These are phyloP conservation scores for Trichoderma koningiopsis DNA, from an alignment of 2,329 filamentous ascomycete genomes.

Conservation along the genomic window DNA sequence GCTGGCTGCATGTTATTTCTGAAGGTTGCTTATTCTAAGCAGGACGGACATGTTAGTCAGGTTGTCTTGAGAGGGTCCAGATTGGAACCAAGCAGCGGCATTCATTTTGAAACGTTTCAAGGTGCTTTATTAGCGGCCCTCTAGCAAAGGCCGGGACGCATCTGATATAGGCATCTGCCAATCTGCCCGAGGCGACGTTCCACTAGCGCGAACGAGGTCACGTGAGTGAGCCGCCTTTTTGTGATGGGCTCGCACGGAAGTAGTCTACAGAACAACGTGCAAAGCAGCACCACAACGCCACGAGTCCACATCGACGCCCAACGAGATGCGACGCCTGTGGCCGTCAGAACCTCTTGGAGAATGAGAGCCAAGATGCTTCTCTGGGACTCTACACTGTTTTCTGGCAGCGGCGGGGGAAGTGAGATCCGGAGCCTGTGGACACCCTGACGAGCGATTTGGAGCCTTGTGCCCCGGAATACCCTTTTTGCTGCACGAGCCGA, in stretches of 20 bases:
- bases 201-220: neutral
- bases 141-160: neutral
- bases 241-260: conserved; percentile 3
- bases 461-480: conserved; percentile 3
- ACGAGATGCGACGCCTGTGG: conserved; percentile 13
- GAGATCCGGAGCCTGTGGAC: neutral
- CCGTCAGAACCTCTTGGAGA: neutral
- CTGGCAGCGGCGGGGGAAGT: neutral
- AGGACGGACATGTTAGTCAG: neutral
- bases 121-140: neutral
- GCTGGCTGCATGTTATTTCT: neutral
- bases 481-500: conserved; percentile 18
- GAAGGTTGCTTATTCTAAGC: neutral
- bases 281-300: conserved; percentile 22
- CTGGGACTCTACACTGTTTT: neutral
- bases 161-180: neutral
- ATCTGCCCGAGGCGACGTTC: neutral
- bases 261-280: conserved; percentile 20
- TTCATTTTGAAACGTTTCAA: neutral
- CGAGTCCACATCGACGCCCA: conserved; percentile 18
- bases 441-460: conserved; percentile 23
- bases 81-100: neutral
- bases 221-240: conserved; percentile 6
- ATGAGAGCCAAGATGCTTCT: neutral
- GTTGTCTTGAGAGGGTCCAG: neutral